Evolutionary conservation across 2,329 filamentous ascomycete genomes (phyloP), one percentile per base, ranked within the genome.

Genomic region (Hymenoscyphus repandus): DNA sequence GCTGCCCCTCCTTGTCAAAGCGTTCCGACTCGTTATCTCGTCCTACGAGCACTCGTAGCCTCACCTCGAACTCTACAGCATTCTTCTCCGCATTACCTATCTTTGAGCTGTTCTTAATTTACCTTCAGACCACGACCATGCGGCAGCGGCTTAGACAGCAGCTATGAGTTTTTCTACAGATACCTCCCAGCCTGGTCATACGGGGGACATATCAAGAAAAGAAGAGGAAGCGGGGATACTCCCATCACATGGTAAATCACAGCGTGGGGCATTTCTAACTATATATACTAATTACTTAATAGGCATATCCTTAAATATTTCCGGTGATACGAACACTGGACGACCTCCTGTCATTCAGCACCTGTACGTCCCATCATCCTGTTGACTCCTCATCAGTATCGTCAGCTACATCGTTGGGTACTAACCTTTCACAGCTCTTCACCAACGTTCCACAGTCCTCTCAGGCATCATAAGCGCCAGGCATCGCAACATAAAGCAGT

Each of bases 401-500:
- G 18, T 50, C 53, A 60, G 41, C 58, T 48, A 15, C 34, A 4
- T 27, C 22, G 22, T 27, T 27, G 7, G 22, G 22, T 27, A 27
- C 22, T 27, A 27, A 27, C 22, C 22, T 27, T 42, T 49, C 49
- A 42, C 61, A 82, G 79, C 61, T 82, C 80, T 46, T 70, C 72
- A 40, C 62, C 65, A 11, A 55, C 59, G 34, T 67, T 66, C 76
- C 80, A 58, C 56, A 83, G 77, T 62, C 82, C 81, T n/a, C 71
- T 82, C 45, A 74, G 83, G 69, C 83, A 86, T 65, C 81, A 86
- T 68, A 75, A 73, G 58, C 77, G 82, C 54, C 76, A 76, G 48
- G 76, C 78, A 46, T 85, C 82, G 48, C 72, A 75, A 41, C 78
- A 79, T 42, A 75, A 78, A 66, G 74, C 73, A 60, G 81, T 87